phyloP scores from a whole-genome alignment of 768 basidiomycete species.

The Trametes coccinea region DNA sequence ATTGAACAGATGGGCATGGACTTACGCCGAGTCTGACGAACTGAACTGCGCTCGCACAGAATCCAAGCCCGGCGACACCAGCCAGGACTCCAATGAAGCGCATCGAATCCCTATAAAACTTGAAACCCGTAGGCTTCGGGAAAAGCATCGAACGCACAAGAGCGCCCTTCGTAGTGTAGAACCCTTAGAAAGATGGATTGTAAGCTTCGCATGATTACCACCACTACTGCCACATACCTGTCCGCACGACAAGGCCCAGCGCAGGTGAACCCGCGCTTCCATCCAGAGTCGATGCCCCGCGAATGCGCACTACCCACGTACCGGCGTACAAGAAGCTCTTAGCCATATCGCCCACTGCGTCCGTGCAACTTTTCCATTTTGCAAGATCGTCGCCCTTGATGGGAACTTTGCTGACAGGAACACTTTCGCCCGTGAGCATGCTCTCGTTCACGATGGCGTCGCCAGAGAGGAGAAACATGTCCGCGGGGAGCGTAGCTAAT shows the following conservation, averaged over 20 bases:
- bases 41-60: constrained; percentile 87
- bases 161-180: constrained; percentile 97
- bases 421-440: constrained; percentile 98
- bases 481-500: constrained; percentile 79
- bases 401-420: constrained; percentile 91
- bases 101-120: constrained; percentile 93
- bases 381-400: constrained; percentile 76
- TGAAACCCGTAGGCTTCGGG: constrained; percentile 98
- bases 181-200: constrained; percentile 49
- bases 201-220: background rate
- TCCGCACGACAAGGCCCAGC: constrained; percentile 81
- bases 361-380: constrained; percentile 67
- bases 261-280: constrained; percentile 59
- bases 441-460: constrained; percentile 99
- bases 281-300: constrained; percentile 59
- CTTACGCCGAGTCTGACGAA: constrained; percentile 86
- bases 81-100: constrained; percentile 90
- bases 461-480: constrained; percentile 89
- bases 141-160: constrained; percentile 96
- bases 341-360: constrained; percentile 58
- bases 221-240: constrained; percentile 51
- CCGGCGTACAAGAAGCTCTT: constrained; percentile 90
- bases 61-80: constrained; percentile 88
- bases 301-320: constrained; percentile 85
- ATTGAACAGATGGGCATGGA: background rate